Conservation (phyloP, 148 eudicot species). For the Talinum fruticosum region DNA sequence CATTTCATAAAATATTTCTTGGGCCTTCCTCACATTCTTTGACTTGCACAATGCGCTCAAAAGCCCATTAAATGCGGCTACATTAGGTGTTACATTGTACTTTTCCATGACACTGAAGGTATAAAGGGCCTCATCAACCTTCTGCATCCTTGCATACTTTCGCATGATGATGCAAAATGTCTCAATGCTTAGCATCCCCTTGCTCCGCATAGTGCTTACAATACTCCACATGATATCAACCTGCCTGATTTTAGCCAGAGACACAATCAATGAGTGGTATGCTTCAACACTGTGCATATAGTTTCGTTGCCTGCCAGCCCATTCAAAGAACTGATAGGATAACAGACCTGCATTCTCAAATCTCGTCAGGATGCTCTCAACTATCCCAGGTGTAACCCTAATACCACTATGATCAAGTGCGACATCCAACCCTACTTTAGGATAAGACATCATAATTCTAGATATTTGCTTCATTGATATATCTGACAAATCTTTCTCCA, state of each 20-base stretch:
- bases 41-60: constrained; percentile 89
- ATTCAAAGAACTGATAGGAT: constrained; percentile 73
- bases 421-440: constrained; percentile 68
- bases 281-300: constrained; percentile 73
- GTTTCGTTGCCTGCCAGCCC: constrained; percentile 80
- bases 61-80: constrained; percentile 86
- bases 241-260: constrained; percentile 90
- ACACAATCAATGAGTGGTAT: constrained; percentile 78
- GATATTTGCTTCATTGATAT: constrained; percentile 42
- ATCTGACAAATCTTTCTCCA: constrained; percentile 37
- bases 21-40: constrained; percentile 83
- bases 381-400: constrained; percentile 54
- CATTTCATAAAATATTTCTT: constrained; percentile 82
- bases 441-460: constrained; percentile 67
- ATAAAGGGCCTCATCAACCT: constrained; percentile 89
- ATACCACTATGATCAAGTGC: constrained; percentile 79
- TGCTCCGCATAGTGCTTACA: constrained; percentile 64
- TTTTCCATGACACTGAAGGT: constrained; percentile 78
- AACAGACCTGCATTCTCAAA: constrained; percentile 89
- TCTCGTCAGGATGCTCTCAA: constrained; percentile 68
- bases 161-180: constrained; percentile 94
- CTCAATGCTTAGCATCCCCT: constrained; percentile 69
- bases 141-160: constrained; percentile 84
- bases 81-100: constrained; percentile 52
- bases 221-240: constrained; percentile 91